Percentiles rank a stretch among this genome's conserved stretches.
phyloP scores from a whole-genome alignment of 2,329 filamentous ascomycete species.

The Penicillium glabrum region DNA sequence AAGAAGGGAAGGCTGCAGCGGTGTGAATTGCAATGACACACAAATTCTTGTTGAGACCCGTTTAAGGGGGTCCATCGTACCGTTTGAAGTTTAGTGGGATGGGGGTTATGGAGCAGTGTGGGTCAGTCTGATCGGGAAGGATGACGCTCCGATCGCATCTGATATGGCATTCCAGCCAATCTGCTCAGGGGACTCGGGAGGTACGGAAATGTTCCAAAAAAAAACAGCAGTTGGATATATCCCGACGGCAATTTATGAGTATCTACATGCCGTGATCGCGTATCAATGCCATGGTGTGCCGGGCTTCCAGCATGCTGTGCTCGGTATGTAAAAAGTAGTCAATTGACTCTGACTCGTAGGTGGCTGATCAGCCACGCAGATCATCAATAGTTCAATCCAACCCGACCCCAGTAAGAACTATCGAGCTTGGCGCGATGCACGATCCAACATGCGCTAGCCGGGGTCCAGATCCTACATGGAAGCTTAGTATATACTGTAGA shows the following conservation, averaged over 20 bases:
- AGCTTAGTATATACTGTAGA: not conserved
- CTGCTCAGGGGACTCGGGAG: not conserved
- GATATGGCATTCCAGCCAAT: not conserved
- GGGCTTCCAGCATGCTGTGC: not conserved
- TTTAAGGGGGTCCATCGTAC: not conserved
- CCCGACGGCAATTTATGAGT: not conserved
- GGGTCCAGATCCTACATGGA: not conserved
- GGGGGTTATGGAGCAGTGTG: not conserved
- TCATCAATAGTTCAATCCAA: not conserved
- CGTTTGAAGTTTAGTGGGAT: not conserved
- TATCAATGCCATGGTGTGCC: not conserved
- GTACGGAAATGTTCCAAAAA: not conserved
- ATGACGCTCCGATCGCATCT: constrained; percentile 4
- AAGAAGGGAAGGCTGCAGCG: constrained; percentile 8
- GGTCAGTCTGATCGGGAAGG: constrained; percentile 7
- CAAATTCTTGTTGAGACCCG: not conserved
- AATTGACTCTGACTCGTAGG: not conserved
- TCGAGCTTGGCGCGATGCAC: not conserved
- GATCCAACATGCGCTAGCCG: not conserved
- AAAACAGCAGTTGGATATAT: not conserved
- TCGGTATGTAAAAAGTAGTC: not conserved
- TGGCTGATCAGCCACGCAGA: not conserved
- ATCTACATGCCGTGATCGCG: not conserved
- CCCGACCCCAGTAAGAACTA: not conserved
- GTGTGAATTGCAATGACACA: constrained; percentile 6